These are phyloP conservation scores for Coniochaeta sp. DNA, from an alignment of 2,329 filamentous ascomycete genomes.

Conservation along the genomic window DNA sequence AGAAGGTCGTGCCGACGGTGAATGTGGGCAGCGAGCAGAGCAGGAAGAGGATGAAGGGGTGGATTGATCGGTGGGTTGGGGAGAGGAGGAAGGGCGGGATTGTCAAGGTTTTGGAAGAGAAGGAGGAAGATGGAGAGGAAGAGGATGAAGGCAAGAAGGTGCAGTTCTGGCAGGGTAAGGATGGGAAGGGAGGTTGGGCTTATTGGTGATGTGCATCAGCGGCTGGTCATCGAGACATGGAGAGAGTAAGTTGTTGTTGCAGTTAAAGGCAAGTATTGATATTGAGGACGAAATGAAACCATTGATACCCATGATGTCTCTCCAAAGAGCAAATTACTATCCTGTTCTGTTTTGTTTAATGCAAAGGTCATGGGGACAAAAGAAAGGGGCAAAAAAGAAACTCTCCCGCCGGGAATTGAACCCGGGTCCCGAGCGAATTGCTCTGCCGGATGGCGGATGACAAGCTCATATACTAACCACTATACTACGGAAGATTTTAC, in stretches of 20 bases:
- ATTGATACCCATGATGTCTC: too few species aligned
- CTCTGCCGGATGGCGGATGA: conserved; percentile 2
- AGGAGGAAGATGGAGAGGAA: conserved; percentile 23
- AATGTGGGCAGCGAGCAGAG: conserved; percentile 61
- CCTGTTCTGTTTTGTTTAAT: too few species aligned
- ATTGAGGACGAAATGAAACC: too few species aligned
- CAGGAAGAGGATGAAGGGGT: conserved; percentile 54
- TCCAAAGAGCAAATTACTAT: too few species aligned
- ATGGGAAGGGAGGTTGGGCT: conserved; percentile 29
- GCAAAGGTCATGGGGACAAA: too few species aligned
- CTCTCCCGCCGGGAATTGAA: conserved; percentile 2
- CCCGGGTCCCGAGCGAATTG: conserved; percentile 1
- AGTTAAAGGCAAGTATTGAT: too few species aligned
- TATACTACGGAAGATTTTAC: conserved; percentile 3
- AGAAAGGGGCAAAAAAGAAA: background rate
- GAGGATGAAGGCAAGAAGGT: conserved; percentile 3
- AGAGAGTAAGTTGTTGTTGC: too few species aligned
- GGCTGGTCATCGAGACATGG: too few species aligned
- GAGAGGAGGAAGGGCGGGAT: conserved; percentile 52
- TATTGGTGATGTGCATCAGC: conserved; percentile 33
- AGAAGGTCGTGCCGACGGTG: conserved; percentile 87
- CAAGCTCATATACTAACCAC: conserved; percentile 3
- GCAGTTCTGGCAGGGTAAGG: conserved; percentile 31
- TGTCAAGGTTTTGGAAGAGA: conserved; percentile 35
- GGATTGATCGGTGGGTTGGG: conserved; percentile 56